These are phyloP conservation scores for Mycena citricolor DNA, from an alignment of 1,284 basidiomycete genomes.

Conservation along the genomic window DNA sequence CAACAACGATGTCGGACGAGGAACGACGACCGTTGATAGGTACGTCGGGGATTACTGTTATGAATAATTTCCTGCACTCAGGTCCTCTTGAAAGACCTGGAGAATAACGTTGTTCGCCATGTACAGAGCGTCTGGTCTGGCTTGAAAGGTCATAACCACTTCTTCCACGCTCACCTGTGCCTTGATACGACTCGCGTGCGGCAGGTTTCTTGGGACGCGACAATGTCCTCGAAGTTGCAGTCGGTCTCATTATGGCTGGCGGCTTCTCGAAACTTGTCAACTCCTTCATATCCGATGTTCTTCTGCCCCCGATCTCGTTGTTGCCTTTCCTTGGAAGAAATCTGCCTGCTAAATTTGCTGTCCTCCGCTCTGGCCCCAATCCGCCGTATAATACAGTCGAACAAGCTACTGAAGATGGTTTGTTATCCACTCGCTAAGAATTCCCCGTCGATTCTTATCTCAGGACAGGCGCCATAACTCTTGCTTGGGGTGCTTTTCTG, in stretches of 20 bases:
- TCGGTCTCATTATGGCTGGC: constrained; percentile 17
- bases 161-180: neutral
- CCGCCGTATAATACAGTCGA: constrained; percentile 35
- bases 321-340: neutral
- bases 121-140: constrained; percentile 9
- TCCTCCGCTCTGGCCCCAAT: constrained; percentile 17
- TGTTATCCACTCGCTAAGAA: neutral
- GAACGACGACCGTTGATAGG: too few relatives aligned
- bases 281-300: constrained; percentile 25
- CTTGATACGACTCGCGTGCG: neutral
- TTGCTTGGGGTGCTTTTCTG: constrained; percentile 36
- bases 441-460: neutral
- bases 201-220: neutral
- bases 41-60: too few relatives aligned
- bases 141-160: constrained; percentile 9
- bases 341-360: constrained; percentile 17
- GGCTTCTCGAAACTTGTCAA: constrained; percentile 37
- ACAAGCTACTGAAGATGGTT: constrained; percentile 38
- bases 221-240: constrained; percentile 7
- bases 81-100: too few relatives aligned
- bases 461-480: constrained; percentile 31
- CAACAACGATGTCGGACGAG: too few relatives aligned
- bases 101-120: constrained; percentile 9
- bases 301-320: neutral
- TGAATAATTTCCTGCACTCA: too few relatives aligned